Percentiles rank a stretch among this genome's conserved stretches.
These are phyloP conservation scores for Mycena galopus DNA, from an alignment of 768 basidiomycete genomes.

Conservation along the genomic window DNA sequence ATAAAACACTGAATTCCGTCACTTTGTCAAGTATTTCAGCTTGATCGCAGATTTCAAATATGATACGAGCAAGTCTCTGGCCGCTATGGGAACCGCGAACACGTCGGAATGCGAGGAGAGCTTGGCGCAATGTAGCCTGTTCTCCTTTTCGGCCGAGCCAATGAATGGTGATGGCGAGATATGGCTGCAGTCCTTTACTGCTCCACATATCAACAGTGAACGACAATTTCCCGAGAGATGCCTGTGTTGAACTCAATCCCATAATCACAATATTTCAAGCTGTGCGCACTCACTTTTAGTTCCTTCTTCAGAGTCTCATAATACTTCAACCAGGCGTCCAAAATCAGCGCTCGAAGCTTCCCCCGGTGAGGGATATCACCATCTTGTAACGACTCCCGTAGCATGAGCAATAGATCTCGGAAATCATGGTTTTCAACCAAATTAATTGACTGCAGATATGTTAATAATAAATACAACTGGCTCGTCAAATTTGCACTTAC, in stretches of 20 bases:
- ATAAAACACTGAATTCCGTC: not conserved
- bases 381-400: conserved; percentile 5
- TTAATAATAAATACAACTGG: not conserved
- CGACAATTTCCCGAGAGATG: not conserved
- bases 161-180: not conserved
- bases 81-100: conserved; percentile 7
- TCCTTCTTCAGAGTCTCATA: no score
- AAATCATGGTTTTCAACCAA: conserved; percentile 11
- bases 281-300: not conserved
- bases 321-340: not conserved
- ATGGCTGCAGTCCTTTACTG: conserved; percentile 1
- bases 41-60: not conserved
- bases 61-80: conserved; percentile 7
- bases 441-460: conserved; percentile 5
- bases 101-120: not conserved
- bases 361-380: conserved; percentile 1
- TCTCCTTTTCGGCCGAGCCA: conserved; percentile 1
- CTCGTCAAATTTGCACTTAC: not conserved
- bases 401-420: conserved; percentile 4
- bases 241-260: not conserved
- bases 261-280: not conserved
- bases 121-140: not conserved
- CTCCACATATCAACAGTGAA: conserved; percentile 12
- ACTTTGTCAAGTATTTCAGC: not conserved
- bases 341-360: not conserved